Evolutionary conservation across 352 stramenopile genomes (phyloP).

Genomic region (Phytophthora meadii): DNA sequence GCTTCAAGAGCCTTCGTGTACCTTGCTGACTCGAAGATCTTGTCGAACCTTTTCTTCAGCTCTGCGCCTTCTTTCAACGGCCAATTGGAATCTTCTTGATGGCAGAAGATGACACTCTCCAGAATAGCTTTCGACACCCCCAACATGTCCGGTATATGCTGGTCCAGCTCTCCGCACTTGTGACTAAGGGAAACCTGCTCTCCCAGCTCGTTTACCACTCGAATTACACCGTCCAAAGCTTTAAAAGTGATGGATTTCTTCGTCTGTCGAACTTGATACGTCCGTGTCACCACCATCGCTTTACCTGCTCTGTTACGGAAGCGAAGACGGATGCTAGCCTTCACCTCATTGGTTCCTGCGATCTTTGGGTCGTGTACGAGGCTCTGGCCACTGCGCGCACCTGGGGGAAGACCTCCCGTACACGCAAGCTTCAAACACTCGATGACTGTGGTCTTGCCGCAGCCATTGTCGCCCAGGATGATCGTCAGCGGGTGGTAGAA

Average conservation of each 20-base stretch:
- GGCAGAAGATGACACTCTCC: slow-evolving; percentile 99
- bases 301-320: slow-evolving; percentile 93
- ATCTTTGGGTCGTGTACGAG: slow-evolving; percentile 98
- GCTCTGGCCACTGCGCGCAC: slow-evolving; percentile 86
- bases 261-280: slow-evolving; percentile 95
- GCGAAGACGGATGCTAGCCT: slow-evolving; percentile 87
- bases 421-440: slow-evolving; percentile 99
- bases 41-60: slow-evolving; percentile 99
- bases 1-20: slow-evolving; percentile 99
- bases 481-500: slow-evolving; percentile 99
- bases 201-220: slow-evolving; percentile 90
- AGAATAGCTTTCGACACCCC: slow-evolving; percentile 98
- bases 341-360: slow-evolving; percentile 92
- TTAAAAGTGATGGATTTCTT: slow-evolving; percentile 94
- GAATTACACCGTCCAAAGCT: slow-evolving; percentile 95
- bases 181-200: slow-evolving; percentile 93
- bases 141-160: slow-evolving; percentile 94
- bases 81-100: slow-evolving; percentile 99
- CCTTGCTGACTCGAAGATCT: slow-evolving; percentile 99
- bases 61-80: slow-evolving; percentile 95
- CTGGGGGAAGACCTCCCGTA: slow-evolving; percentile 95
- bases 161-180: slow-evolving; percentile 96
- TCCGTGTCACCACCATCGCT: slow-evolving; percentile 93
- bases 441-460: slow-evolving; percentile 99
- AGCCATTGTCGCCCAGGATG: slow-evolving; percentile 97